phyloP scores from a whole-genome alignment of 2,329 filamentous ascomycete genomes.

The Hymenoscyphus fraxineus region DNA sequence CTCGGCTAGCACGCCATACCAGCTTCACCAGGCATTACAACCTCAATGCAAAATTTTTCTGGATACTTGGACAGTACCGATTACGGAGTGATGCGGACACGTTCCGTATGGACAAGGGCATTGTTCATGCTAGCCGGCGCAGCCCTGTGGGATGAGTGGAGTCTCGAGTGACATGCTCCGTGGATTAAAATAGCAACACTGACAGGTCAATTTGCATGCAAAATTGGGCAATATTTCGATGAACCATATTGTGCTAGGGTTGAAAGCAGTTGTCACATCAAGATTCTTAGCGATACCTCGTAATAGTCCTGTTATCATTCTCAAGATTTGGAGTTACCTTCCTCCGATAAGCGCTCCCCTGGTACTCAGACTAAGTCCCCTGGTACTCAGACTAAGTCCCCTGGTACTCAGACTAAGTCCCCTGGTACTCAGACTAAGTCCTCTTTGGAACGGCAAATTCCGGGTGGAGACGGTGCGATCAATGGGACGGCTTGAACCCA shows the following conservation, averaged over 20 bases:
- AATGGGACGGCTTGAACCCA: constrained; percentile 13
- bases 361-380: neutral
- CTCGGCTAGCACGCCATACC: neutral
- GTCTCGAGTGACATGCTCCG: neutral
- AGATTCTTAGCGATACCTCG: neutral
- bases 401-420: too few species aligned
- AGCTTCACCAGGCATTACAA: neutral
- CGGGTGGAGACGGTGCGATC: neutral
- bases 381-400: neutral
- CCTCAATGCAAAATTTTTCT: neutral
- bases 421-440: neutral
- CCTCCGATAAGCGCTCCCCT: neutral
- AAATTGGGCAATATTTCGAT: neutral
- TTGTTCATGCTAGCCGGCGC: constrained; percentile 4
- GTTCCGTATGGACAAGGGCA: neutral
- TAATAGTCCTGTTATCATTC: neutral
- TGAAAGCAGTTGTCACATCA: neutral
- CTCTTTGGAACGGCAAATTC: neutral
- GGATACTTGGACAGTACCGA: neutral
- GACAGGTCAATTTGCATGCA: neutral
- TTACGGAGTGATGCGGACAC: neutral
- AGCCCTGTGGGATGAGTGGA: neutral
- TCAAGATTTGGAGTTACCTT: neutral
- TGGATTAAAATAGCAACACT: neutral
- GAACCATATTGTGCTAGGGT: neutral